Evolutionary conservation across 495 filamentous ascomycete species (phyloP).

Genomic region (Xeromyces bisporus): DNA sequence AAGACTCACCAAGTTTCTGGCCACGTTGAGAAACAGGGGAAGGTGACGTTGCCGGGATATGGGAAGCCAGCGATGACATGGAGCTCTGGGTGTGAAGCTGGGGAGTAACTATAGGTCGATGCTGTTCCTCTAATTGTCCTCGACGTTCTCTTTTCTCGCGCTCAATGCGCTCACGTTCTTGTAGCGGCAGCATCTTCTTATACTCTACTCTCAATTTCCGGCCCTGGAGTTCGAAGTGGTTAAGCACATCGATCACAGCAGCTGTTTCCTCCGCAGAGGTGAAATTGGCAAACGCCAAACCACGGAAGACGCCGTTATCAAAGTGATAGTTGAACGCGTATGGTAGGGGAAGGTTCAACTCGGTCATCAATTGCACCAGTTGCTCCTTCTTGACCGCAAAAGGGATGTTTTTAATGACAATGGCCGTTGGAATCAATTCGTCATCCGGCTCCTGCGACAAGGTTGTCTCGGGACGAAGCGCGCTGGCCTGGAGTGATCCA

Average conservation of each 20-base stretch:
- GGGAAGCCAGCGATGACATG: conserved; percentile 63
- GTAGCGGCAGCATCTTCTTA: conserved; percentile 95
- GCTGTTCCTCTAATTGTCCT: conserved; percentile 92
- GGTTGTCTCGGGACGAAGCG: conserved; percentile 34
- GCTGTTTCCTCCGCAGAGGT: conserved; percentile 87
- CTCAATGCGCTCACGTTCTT: conserved; percentile 91
- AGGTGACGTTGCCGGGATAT: conserved; percentile 51
- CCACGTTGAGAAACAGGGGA: conserved; percentile 48
- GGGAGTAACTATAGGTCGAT: conserved; percentile 48
- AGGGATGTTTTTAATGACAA: conserved; percentile 98
- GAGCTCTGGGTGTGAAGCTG: conserved; percentile 69
- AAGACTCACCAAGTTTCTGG: conserved; percentile 43
- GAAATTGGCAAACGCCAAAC: conserved; percentile 95
- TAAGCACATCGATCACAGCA: conserved; percentile 74
- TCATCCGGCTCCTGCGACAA: conserved; percentile 44
- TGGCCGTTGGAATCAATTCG: conserved; percentile 92
- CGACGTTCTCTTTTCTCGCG: conserved; percentile 92
- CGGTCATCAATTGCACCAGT: conserved; percentile 79
- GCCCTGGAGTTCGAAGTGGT: conserved; percentile 89
- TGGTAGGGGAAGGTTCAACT: conserved; percentile 74
- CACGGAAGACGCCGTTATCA: conserved; percentile 92
- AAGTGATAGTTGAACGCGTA: conserved; percentile 99
- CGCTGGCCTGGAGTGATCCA: conserved; percentile 30
- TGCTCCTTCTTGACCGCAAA: conserved; percentile 97
- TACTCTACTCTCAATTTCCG: conserved; percentile 92